Base-by-base conservation (phyloP, 78 protist genomes). In the Dictyostelium intermedium region DNA sequence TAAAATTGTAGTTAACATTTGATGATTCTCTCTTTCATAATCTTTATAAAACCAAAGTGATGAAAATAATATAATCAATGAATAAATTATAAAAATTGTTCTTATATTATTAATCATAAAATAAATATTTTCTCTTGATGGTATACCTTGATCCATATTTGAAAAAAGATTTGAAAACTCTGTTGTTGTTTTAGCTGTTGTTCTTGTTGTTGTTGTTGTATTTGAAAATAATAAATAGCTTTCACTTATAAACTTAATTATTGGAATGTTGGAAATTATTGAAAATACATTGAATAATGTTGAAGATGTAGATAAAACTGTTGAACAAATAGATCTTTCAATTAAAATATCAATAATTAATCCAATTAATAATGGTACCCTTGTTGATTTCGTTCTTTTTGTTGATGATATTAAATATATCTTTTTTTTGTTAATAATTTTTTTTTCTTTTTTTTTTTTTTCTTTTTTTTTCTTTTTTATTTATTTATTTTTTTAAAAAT, bases 41-140 rank as follows among this genome's bases (percentile, higher is more conserved):
- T 89, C 87, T 14, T 76, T 50, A 50, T 80, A 89, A 56, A 89
- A 89, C 81, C 81, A 80, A 43, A 89, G 3, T 13, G 94, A 78
- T 23, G 9, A 30, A 16, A 47, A 18, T 30, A 80, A 20, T 2
- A 69, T 39, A 3, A 35, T 20, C 16, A 39, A 6, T 11, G 50
- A 18, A 80, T 50, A 69, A 2, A 47, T 14, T 35, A 43, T 9
- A 39, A 69, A 89, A 34, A 89, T 39, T 11, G 34, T 80, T 37
- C 94, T 43, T 2, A 78, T 32, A 30, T 50, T 63, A 14, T 56
- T 34, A 2, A 87, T 80, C 23, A 80, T 14, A 32, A 9, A 9
- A 47, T 43, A 89, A 45, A 41, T 69, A 43, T 45, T n/a, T 63
- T 87, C 47, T 32, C 4, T 25, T 37, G 60, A 69, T 53, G 27